phyloP scores from a whole-genome alignment of 768 basidiomycete genomes.

The Kwoniella dendrophila region DNA sequence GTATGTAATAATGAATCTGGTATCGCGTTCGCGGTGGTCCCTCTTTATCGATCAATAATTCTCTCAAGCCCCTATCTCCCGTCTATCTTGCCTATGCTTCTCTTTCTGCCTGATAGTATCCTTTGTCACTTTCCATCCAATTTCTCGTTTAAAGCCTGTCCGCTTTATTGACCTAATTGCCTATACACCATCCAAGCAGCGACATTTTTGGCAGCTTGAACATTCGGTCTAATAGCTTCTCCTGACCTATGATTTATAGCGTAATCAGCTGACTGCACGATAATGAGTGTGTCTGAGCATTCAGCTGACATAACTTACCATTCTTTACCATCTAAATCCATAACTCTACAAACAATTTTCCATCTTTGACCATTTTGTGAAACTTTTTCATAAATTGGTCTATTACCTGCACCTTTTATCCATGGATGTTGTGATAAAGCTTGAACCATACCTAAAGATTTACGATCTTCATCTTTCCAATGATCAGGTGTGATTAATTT shows the following conservation, averaged over 20 bases:
- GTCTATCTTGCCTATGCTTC: too few relatives aligned
- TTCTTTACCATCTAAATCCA: slow-evolving; percentile 2
- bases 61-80: too few relatives aligned
- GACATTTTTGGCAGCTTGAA: slow-evolving; percentile 28
- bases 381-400: neutral
- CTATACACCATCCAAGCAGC: slow-evolving; percentile 31
- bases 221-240: slow-evolving; percentile 21
- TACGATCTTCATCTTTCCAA: slow-evolving; percentile 21
- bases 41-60: too few relatives aligned
- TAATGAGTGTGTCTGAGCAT: too few relatives aligned
- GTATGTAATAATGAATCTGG: too few relatives aligned
- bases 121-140: neutral
- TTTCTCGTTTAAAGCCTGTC: neutral
- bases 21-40: too few relatives aligned
- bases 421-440: slow-evolving; percentile 17
- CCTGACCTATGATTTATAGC: slow-evolving; percentile 13
- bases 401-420: slow-evolving; percentile 9
- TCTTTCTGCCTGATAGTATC: too few relatives aligned
- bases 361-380: slow-evolving; percentile 7
- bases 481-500: slow-evolving; percentile 9
- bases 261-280: too few relatives aligned
- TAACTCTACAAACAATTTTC: slow-evolving; percentile 7
- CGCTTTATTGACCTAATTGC: slow-evolving; percentile 17
- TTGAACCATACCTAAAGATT: slow-evolving; percentile 10
- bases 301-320: slow-evolving; percentile 3